Evolutionary conservation across 1,139 yeast genomes (phyloP), one percentile per base, ranked within the genome.

Genomic region (Hansenula sp.): DNA sequence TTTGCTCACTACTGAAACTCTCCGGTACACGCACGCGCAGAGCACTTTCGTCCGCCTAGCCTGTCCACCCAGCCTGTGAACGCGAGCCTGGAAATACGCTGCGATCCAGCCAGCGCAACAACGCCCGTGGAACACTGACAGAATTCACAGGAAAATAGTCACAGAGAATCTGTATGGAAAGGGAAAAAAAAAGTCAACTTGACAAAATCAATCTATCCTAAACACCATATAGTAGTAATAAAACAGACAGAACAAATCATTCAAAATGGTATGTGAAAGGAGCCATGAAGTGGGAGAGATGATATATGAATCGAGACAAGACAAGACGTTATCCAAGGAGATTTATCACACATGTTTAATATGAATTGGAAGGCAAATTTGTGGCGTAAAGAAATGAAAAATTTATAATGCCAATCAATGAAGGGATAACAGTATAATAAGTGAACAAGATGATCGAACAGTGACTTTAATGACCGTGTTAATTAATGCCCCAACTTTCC

Each of bases 191-290:
- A 36, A 28, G 32, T 18, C 33, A 28, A 36, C 12, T 13, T 27
- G 13, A 15, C n/a, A 18, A 28, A 18, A 33, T 15, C 31, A 28
- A 28, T 9, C 16, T 16, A 36, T 25, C 11, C 31, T 17, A 21
- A 18, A 6, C 15, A 33, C 17, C 28, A 33, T n/a, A 6, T 21
- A 28, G n/a, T 18, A n/a, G 6, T 28, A 28, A 17, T 18, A 36
- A 13, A 5, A 36, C 38, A 36, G 13, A 27, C 30, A 28, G 27
- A 36, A 36, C 38, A 36, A 54, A 57, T 51, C 51, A 58, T 54
- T 52, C 63, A 65, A 63, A 58, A 64, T 64, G 67, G 68, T 64
- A 63, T 57, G 68, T 60, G 43, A 18, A 19, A 33, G 31, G 27
- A 17, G 25, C 34, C 28, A 11, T 21, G 18, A 27, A 16, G 17